phyloP scores from a whole-genome alignment of 2,329 filamentous ascomycete genomes.

The Chrysoporthe cubensis region DNA sequence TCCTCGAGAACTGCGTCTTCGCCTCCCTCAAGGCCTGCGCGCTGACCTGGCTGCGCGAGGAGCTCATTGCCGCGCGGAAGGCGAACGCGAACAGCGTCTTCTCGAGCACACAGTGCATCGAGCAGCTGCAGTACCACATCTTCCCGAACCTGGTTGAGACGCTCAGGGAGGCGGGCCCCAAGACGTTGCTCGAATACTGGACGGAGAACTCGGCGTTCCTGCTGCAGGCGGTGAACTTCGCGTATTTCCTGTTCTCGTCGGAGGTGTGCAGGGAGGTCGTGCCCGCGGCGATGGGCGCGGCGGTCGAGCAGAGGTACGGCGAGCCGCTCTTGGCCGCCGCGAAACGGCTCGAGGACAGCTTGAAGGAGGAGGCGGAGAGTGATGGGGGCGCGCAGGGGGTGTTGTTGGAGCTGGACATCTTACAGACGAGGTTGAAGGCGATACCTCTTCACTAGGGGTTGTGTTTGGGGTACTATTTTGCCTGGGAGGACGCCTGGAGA shows the following conservation, averaged over 20 bases:
- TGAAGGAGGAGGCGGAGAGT: conserved; percentile 16
- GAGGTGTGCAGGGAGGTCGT: conserved; percentile 51
- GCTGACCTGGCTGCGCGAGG: conserved; percentile 66
- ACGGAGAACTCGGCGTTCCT: conserved; percentile 56
- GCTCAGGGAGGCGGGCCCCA: conserved; percentile 38
- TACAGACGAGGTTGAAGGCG: conserved; percentile 26
- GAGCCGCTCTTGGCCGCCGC: conserved; percentile 55
- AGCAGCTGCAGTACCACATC: conserved; percentile 63
- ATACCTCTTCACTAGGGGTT: conserved; percentile 21
- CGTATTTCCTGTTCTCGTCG: conserved; percentile 57
- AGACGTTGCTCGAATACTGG: conserved; percentile 56
- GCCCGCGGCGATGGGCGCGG: conserved; percentile 59
- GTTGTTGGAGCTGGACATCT: conserved; percentile 26
- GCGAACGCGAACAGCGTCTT: conserved; percentile 43
- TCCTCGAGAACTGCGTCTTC: conserved; percentile 68
- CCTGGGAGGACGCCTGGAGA: background rate
- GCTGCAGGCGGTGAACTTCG: conserved; percentile 64
- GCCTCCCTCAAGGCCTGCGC: conserved; percentile 65
- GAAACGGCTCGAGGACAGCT: conserved; percentile 37
- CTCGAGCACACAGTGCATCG: conserved; percentile 57
- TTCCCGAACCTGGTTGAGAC: conserved; percentile 60
- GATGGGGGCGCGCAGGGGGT: conserved; percentile 19
- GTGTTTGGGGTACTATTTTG: background rate
- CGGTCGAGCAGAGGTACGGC: conserved; percentile 62
- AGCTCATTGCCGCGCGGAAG: conserved; percentile 53